Evolutionary conservation across 2,329 filamentous ascomycete genomes (phyloP).

Genomic region (Emydomyces testavorans): DNA sequence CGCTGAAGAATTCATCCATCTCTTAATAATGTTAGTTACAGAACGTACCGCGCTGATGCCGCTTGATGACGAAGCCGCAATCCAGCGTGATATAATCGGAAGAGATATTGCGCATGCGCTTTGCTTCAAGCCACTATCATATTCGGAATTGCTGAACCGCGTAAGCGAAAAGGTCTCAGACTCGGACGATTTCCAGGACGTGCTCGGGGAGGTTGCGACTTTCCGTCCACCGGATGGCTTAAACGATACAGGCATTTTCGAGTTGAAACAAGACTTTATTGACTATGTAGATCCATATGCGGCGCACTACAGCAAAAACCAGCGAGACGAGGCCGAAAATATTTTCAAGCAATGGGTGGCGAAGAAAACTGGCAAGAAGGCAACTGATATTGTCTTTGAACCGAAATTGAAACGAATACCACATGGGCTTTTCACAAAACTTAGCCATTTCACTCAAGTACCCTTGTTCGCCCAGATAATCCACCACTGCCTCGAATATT

Average conservation of each 20-base stretch:
- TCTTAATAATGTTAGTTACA: constrained; percentile 80
- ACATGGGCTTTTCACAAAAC: constrained; percentile 62
- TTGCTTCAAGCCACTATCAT: constrained; percentile 92
- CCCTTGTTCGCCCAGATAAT: constrained; percentile 82
- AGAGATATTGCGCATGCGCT: constrained; percentile 87
- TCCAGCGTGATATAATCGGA: constrained; percentile 61
- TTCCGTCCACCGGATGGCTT: constrained; percentile 86
- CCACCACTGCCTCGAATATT: constrained; percentile 76
- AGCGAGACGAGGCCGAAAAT: constrained; percentile 85
- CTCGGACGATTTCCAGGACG: constrained; percentile 71
- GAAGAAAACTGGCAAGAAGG: constrained; percentile 69
- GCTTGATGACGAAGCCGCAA: constrained; percentile 29
- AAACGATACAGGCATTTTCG: constrained; percentile 86
- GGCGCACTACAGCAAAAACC: constrained; percentile 92
- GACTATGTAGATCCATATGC: constrained; percentile 91
- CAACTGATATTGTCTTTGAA: constrained; percentile 81
- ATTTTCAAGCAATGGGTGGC: constrained; percentile 80
- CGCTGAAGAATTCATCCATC: constrained; percentile 88
- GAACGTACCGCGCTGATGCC: constrained; percentile 63
- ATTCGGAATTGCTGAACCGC: constrained; percentile 77
- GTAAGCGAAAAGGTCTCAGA: constrained; percentile 84
- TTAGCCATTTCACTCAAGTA: constrained; percentile 71
- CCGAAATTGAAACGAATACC: constrained; percentile 66
- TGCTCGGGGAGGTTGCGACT: constrained; percentile 75
- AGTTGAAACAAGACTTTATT: constrained; percentile 74